Evolutionary conservation across 345 rosid genomes (phyloP).

Genomic region (Melaleuca quinquenervia): DNA sequence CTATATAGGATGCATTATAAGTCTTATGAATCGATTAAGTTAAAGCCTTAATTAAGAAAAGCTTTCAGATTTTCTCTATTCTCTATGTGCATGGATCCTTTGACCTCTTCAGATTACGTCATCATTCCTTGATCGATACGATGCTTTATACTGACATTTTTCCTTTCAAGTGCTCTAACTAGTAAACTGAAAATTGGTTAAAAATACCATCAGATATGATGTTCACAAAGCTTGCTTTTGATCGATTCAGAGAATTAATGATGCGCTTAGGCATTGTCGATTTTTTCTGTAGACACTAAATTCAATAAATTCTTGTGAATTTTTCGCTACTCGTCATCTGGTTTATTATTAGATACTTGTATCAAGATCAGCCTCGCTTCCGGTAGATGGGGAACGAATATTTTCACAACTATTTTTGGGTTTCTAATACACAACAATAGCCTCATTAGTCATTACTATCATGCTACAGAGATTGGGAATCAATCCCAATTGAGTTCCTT

Average conservation of each 20-base stretch:
- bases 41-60: neutral
- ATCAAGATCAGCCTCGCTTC: neutral
- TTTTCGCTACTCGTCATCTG: neutral
- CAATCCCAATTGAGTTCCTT: neutral
- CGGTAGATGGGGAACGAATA: neutral
- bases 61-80: neutral
- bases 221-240: neutral
- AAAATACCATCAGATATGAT: neutral
- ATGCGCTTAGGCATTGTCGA: neutral
- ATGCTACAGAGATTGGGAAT: neutral
- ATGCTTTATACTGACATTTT: neutral
- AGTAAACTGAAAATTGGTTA: neutral
- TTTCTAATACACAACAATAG: neutral
- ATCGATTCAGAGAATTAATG: neutral
- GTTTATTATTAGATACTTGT: neutral
- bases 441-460: neutral
- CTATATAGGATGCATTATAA: accelerated
- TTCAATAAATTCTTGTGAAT: neutral
- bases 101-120: neutral
- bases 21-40: accelerated
- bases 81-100: neutral
- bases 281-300: neutral
- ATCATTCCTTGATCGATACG: neutral
- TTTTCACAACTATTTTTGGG: neutral
- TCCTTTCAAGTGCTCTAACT: neutral